These are phyloP conservation scores for Babesia gibsoni DNA, from an alignment of 169 alveolate species.

Conservation along the genomic window DNA sequence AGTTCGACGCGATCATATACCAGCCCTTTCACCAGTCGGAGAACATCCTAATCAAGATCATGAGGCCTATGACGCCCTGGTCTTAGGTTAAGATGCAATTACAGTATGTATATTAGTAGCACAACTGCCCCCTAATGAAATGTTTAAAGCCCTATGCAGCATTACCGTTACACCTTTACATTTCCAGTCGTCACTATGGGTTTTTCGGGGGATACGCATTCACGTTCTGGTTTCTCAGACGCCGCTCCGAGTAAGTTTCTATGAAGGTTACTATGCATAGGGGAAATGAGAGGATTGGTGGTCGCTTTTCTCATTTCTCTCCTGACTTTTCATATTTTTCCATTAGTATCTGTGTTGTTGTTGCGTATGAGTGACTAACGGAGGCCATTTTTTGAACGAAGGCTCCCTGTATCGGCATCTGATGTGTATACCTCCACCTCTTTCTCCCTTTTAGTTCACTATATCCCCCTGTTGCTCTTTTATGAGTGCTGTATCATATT, in stretches of 20 bases:
- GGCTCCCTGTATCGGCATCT: no score
- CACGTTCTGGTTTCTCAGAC: conserved; percentile 25
- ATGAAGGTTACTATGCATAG: no score
- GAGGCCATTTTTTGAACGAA: no score
- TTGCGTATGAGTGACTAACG: conserved; percentile 9
- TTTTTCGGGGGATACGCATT: neutral
- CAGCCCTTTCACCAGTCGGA: conserved; percentile 61
- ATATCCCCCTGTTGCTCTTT: neutral
- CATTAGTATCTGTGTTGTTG: conserved; percentile 31
- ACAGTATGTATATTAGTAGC: no score
- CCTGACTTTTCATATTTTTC: no score
- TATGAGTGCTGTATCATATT: neutral
- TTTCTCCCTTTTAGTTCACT: neutral
- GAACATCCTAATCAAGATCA: conserved; percentile 42
- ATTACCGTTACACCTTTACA: no score
- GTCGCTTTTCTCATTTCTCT: no score
- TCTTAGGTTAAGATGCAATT: no score
- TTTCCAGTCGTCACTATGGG: neutral
- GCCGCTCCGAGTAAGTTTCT: conserved; percentile 2
- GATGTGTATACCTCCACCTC: no score
- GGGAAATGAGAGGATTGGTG: no score
- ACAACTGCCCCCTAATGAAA: no score
- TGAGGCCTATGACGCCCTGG: conserved; percentile 64
- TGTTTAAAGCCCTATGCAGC: no score
- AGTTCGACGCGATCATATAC: conserved; percentile 64